Percentiles rank a stretch among this genome's conserved stretches.
Evolutionary conservation across 2,329 filamentous ascomycete genomes (phyloP).

Genomic region (Magnaporthiopsis poae): DNA sequence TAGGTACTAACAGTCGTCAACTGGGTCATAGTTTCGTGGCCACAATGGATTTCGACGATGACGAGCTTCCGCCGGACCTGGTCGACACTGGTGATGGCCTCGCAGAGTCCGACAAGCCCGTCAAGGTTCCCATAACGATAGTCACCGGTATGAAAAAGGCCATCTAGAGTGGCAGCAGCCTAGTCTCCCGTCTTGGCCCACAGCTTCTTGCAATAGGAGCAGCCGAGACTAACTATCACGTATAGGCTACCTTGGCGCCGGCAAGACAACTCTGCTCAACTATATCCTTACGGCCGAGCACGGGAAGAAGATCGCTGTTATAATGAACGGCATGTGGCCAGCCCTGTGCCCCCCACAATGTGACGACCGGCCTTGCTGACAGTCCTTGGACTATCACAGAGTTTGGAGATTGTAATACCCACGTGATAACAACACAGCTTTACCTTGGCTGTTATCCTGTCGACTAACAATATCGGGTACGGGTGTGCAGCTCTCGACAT

Average conservation of each 20-base stretch:
- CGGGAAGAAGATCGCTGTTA: constrained; percentile 96
- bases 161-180: not conserved
- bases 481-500: constrained; percentile 67
- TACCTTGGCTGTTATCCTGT: not conserved
- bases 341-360: not conserved
- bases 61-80: constrained; percentile 53
- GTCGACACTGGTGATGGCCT: constrained; percentile 35
- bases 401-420: constrained; percentile 45
- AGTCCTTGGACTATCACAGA: constrained; percentile 37
- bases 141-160: constrained; percentile 52
- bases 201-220: not conserved
- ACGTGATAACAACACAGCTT: constrained; percentile 7
- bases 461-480: constrained; percentile 13
- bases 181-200: not conserved
- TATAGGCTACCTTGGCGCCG: constrained; percentile 81
- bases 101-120: constrained; percentile 38
- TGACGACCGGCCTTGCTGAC: not conserved
- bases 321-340: constrained; percentile 63
- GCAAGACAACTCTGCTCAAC: constrained; percentile 90
- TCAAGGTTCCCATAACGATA: constrained; percentile 75
- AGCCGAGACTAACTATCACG: not conserved
- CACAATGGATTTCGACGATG: constrained; percentile 55
- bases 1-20: not conserved
- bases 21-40: too few relatives aligned
- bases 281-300: constrained; percentile 92